Conservation (phyloP, 805 yeast genomes). For the Candida anglica region DNA sequence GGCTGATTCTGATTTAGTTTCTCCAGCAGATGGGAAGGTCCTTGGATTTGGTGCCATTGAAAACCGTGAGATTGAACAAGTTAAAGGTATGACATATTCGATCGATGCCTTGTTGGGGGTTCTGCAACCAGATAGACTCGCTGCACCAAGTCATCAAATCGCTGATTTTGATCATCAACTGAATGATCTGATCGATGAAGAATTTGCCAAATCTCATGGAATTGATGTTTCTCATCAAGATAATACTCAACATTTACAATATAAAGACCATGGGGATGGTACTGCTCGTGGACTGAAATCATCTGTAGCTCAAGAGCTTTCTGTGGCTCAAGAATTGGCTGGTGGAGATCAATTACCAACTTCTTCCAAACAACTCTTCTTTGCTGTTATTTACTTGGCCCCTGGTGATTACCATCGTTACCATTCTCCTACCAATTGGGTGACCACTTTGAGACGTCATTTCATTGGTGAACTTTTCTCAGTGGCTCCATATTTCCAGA, state of each 20-base stretch:
- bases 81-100: slow-evolving; percentile 92
- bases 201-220: slow-evolving; percentile 76
- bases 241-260: slow-evolving; percentile 42
- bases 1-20: slow-evolving; percentile 59
- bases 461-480: slow-evolving; percentile 93
- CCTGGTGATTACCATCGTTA: slow-evolving; percentile 98
- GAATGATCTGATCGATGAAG: slow-evolving; percentile 53
- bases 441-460: slow-evolving; percentile 86
- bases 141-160: slow-evolving; percentile 52
- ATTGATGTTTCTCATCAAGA: slow-evolving; percentile 70
- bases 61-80: slow-evolving; percentile 91
- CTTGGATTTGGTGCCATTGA: slow-evolving; percentile 78
- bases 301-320: slow-evolving; percentile 29
- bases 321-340: slow-evolving; percentile 39
- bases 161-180: slow-evolving; percentile 39
- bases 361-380: slow-evolving; percentile 59
- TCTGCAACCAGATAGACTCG: slow-evolving; percentile 42
- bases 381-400: slow-evolving; percentile 89
- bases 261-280: slow-evolving; percentile 68
- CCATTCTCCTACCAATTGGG: slow-evolving; percentile 97
- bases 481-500: slow-evolving; percentile 95
- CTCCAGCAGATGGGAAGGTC: slow-evolving; percentile 93
- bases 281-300: slow-evolving; percentile 33
- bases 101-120: slow-evolving; percentile 86
- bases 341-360: slow-evolving; percentile 19